Evolutionary conservation across 1,284 basidiomycete genomes (phyloP).

Genomic region (Puccinia hordei): DNA sequence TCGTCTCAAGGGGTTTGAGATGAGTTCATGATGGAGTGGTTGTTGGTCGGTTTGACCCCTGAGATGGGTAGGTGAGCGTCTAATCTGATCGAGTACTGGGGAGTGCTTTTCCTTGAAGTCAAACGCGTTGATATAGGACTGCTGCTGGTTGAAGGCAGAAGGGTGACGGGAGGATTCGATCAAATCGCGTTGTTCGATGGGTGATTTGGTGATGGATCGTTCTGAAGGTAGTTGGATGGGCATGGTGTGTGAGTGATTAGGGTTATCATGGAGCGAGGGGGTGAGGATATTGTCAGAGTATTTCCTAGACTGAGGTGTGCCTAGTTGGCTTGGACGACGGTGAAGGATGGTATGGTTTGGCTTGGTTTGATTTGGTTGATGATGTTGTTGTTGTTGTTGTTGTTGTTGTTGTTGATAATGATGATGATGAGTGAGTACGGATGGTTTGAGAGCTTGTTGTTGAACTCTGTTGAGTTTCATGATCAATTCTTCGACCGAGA

Average conservation of each 20-base stretch:
- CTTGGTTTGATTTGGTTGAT: background rate
- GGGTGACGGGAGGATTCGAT: background rate
- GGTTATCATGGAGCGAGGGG: constrained; percentile 10
- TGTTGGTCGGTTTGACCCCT: constrained; percentile 1
- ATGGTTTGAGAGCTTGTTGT: background rate
- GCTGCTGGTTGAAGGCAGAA: background rate
- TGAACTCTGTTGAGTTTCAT: constrained; percentile 31
- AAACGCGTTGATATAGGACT: background rate
- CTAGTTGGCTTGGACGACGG: background rate
- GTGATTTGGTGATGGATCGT: background rate
- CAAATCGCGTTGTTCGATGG: background rate
- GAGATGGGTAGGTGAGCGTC: background rate
- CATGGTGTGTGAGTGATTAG: background rate
- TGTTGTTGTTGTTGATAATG: too few species aligned
- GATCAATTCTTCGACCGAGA: constrained; percentile 9
- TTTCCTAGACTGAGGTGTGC: constrained; percentile 19
- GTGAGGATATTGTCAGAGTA: background rate
- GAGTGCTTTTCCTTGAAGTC: background rate
- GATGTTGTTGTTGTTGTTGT: background rate
- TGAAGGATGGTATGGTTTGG: background rate
- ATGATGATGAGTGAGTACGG: background rate
- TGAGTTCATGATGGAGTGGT: background rate
- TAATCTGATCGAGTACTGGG: background rate
- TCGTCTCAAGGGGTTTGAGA: background rate
- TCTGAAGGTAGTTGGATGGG: background rate